Evolutionary conservation across 805 yeast species (phyloP).

Genomic region (Zygotorulaspora sp.): DNA sequence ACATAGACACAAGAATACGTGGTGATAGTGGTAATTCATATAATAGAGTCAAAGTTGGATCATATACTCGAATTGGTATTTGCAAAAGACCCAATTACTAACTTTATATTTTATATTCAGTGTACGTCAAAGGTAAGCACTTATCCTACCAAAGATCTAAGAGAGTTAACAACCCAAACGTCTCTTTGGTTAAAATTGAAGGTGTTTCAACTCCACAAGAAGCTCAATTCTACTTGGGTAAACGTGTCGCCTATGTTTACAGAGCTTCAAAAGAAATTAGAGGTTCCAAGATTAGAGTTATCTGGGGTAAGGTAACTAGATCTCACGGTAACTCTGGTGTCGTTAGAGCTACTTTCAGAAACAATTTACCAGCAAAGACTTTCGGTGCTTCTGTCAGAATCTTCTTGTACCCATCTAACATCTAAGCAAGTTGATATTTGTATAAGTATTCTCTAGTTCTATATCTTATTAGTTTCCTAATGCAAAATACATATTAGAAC

Average conservation of each 20-base stretch:
- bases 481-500: conserved; percentile 14
- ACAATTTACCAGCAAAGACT: conserved; percentile 98
- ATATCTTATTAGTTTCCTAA: conserved; percentile 10
- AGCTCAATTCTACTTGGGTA: conserved; percentile 98
- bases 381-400: conserved; percentile 99
- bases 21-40: too few relatives aligned
- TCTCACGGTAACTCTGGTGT: conserved; percentile 98
- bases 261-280: conserved; percentile 96
- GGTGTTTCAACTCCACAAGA: conserved; percentile 89
- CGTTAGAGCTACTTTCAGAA: conserved; percentile 98
- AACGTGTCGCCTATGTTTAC: conserved; percentile 99
- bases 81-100: too few relatives aligned
- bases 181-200: conserved; percentile 94
- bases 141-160: conserved; percentile 99
- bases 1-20: too few relatives aligned
- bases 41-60: too few relatives aligned
- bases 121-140: conserved; percentile 99
- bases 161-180: conserved; percentile 96
- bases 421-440: conserved; percentile 49
- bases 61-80: too few relatives aligned
- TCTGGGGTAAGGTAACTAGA: conserved; percentile 99
- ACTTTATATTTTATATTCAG: conserved; percentile 39
- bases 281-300: conserved; percentile 98
- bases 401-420: conserved; percentile 99
- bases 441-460: conserved; percentile 18